These are phyloP conservation scores for Nakazawaea wyomingensis DNA, from an alignment of 805 yeast genomes.

Conservation along the genomic window DNA sequence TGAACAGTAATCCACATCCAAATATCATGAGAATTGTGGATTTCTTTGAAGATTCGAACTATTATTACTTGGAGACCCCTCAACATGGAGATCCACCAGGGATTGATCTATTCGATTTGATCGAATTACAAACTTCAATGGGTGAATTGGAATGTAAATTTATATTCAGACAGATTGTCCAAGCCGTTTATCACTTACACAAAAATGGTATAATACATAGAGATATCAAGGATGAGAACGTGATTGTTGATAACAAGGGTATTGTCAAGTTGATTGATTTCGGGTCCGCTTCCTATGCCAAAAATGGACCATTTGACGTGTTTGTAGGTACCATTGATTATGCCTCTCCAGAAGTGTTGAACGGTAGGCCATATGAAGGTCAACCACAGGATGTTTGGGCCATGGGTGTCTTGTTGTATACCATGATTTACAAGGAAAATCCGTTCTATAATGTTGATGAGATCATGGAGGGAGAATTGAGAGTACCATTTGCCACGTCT, in stretches of 20 bases:
- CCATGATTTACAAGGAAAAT: conserved; percentile 86
- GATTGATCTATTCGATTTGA: conserved; percentile 86
- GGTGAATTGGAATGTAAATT: conserved; percentile 71
- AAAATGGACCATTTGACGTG: conserved; percentile 93
- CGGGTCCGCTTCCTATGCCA: conserved; percentile 89
- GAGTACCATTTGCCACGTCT: conserved; percentile 64
- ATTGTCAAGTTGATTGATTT: conserved; percentile 85
- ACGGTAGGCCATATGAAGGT: conserved; percentile 87
- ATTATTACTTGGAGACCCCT: conserved; percentile 87
- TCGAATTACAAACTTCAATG: conserved; percentile 81
- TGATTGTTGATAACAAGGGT: conserved; percentile 80
- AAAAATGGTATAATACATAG: conserved; percentile 85
- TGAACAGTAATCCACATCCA: conserved; percentile 75
- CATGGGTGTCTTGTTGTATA: conserved; percentile 83
- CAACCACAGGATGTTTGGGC: conserved; percentile 98
- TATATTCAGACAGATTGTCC: conserved; percentile 73
- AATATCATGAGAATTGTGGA: conserved; percentile 82
- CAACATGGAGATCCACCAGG: conserved; percentile 89
- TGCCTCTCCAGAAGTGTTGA: conserved; percentile 94
- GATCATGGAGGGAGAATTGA: conserved; percentile 83
- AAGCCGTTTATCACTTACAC: conserved; percentile 79
- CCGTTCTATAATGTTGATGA: conserved; percentile 96
- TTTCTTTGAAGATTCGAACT: conserved; percentile 86
- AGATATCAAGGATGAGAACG: conserved; percentile 92
- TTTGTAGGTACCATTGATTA: conserved; percentile 97